Conservation (phyloP, 2,329 filamentous ascomycete species). For the Aspergillus novofumigatus region DNA sequence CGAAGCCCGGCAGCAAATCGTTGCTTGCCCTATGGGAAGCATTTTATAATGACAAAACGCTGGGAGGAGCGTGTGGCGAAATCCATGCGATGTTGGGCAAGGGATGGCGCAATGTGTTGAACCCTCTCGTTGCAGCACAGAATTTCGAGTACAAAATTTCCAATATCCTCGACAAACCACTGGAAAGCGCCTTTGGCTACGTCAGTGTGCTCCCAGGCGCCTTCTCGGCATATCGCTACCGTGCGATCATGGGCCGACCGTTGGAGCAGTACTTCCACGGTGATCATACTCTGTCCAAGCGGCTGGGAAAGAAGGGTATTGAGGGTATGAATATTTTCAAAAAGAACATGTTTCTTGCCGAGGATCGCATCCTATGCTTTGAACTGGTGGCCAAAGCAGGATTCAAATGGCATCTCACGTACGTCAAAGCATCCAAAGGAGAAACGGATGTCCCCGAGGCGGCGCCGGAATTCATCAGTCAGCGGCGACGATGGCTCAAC, state of each 20-base stretch:
- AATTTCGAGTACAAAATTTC: slow-evolving; percentile 99
- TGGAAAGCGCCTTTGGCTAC: slow-evolving; percentile 96
- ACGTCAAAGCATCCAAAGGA: slow-evolving; percentile 98
- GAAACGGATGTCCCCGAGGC: slow-evolving; percentile 98
- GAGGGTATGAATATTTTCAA: slow-evolving; percentile 99
- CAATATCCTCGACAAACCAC: slow-evolving; percentile 97
- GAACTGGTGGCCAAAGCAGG: slow-evolving; percentile 97
- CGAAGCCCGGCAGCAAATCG: slow-evolving; percentile 89
- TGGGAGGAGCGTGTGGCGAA: slow-evolving; percentile 96
- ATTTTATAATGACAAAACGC: slow-evolving; percentile 99
- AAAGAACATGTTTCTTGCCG: slow-evolving; percentile 99
- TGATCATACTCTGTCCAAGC: slow-evolving; percentile 93
- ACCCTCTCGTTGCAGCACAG: slow-evolving; percentile 90
- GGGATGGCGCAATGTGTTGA: slow-evolving; percentile 85
- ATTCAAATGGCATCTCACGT: slow-evolving; percentile 97
- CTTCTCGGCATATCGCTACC: slow-evolving; percentile 96
- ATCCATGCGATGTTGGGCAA: slow-evolving; percentile 97
- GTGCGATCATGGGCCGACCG: slow-evolving; percentile 95
- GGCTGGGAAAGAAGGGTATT: slow-evolving; percentile 97
- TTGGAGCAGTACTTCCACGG: slow-evolving; percentile 99
- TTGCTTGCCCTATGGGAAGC: slow-evolving; percentile 93
- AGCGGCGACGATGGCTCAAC: slow-evolving; percentile 98
- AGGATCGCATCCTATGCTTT: slow-evolving; percentile 99
- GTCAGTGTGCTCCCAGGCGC: slow-evolving; percentile 97
- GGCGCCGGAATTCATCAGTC: slow-evolving; percentile 92